Conservation (phyloP, 306 rosid species). For the Benincasa hispida region DNA sequence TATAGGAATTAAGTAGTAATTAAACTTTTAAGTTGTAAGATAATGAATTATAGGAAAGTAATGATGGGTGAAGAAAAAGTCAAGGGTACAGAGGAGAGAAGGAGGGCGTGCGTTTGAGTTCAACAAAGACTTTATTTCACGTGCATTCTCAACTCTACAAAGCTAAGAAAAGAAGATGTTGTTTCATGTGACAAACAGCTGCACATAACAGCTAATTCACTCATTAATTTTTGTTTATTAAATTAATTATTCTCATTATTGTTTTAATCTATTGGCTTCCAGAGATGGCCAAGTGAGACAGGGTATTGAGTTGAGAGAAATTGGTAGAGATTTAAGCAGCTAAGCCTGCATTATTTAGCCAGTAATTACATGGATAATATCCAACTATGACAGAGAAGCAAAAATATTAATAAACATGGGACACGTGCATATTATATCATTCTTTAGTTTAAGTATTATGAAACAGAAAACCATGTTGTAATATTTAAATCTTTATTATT, state of each 20-base stretch:
- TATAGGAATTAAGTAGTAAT: too few species aligned
- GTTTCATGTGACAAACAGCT: constrained; percentile 8
- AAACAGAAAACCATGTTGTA: neutral
- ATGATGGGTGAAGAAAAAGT: neutral
- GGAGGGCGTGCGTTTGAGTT: neutral
- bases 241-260: neutral
- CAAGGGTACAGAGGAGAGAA: neutral
- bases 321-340: neutral
- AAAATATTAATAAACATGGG: neutral
- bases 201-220: neutral
- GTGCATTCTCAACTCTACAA: neutral
- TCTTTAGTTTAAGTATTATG: neutral
- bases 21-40: neutral
- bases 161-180: neutral
- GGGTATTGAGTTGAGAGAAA: neutral
- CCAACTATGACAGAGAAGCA: neutral
- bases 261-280: neutral
- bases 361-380: neutral
- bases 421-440: neutral
- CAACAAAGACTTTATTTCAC: neutral
- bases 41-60: neutral
- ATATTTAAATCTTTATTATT: neutral
- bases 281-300: neutral
- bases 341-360: neutral
- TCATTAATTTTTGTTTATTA: neutral